phyloP scores from a whole-genome alignment of 805 yeast genomes.

The Ogataea nonfermentans region DNA sequence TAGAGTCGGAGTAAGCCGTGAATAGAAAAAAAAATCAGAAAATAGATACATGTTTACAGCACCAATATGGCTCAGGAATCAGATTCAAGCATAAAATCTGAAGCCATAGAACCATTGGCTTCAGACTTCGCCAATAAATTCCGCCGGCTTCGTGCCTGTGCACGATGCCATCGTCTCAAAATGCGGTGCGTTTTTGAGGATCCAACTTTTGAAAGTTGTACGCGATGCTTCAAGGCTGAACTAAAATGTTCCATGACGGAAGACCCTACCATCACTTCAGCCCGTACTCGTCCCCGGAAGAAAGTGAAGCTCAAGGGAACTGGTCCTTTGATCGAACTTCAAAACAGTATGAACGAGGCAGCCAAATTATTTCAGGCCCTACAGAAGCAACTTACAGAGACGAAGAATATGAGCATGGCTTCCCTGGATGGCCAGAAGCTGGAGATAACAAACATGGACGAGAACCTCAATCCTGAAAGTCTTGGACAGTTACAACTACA shows the following conservation, averaged over 20 bases:
- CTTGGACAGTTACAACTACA: constrained; percentile 30
- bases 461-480: constrained; percentile 21
- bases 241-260: constrained; percentile 48
- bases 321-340: constrained; percentile 30
- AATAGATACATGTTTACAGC: background rate
- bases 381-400: constrained; percentile 21
- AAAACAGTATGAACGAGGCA: constrained; percentile 28
- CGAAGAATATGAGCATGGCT: constrained; percentile 9
- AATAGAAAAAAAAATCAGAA: constrained; percentile 1
- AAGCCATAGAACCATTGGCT: constrained; percentile 3
- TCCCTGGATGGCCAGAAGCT: constrained; percentile 13
- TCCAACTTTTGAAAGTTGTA: constrained; percentile 43
- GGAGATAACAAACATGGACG: constrained; percentile 17
- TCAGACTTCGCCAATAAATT: constrained; percentile 43
- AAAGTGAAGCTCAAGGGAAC: constrained; percentile 26
- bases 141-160: constrained; percentile 51
- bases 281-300: constrained; percentile 37
- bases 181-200: constrained; percentile 52
- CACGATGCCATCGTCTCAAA: constrained; percentile 52
- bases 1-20: constrained; percentile 7
- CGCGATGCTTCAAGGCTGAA: constrained; percentile 43
- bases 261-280: constrained; percentile 48
- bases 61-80: constrained; percentile 1
- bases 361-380: constrained; percentile 23
- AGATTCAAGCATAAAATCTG: background rate